Percentiles rank a stretch among this genome's conserved stretches.
Evolutionary conservation across 106 monocot genomes (phyloP).

Genomic region (Phalaenopsis aphrodite): DNA sequence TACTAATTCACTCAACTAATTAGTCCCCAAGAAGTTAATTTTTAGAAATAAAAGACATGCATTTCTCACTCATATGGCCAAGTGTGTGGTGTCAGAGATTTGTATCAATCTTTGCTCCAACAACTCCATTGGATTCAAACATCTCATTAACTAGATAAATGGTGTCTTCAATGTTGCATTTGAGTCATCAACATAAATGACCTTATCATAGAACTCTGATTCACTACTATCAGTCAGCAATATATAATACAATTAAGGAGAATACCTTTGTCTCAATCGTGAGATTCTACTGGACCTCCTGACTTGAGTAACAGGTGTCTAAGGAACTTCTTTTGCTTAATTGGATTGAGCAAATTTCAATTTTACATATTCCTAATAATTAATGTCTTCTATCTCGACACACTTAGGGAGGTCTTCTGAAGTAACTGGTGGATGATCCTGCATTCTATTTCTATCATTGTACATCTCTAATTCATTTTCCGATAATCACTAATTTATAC

Average conservation of each 20-base stretch:
- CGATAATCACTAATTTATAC: background rate
- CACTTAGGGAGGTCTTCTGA: background rate
- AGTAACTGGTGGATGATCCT: background rate
- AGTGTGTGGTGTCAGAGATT: background rate
- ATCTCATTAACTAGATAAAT: background rate
- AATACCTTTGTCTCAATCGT: background rate
- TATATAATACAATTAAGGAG: background rate
- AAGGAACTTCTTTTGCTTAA: background rate
- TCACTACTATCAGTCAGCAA: background rate
- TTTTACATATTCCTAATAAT: too few species aligned
- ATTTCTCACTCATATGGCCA: background rate
- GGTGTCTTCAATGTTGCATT: background rate
- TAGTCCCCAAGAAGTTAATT: too few species aligned
- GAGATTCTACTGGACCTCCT: background rate
- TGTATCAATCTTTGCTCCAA: background rate
- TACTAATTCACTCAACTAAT: too few species aligned
- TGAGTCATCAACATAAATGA: background rate
- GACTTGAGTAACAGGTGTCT: background rate
- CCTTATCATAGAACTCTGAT: background rate
- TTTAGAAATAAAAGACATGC: too few species aligned
- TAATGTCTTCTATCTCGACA: background rate
- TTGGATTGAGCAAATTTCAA: background rate
- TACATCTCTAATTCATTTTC: background rate
- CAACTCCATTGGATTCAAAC: background rate
- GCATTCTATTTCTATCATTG: too few species aligned